Conservation (phyloP, 1,284 basidiomycete genomes). For the Tilletia indica region DNA sequence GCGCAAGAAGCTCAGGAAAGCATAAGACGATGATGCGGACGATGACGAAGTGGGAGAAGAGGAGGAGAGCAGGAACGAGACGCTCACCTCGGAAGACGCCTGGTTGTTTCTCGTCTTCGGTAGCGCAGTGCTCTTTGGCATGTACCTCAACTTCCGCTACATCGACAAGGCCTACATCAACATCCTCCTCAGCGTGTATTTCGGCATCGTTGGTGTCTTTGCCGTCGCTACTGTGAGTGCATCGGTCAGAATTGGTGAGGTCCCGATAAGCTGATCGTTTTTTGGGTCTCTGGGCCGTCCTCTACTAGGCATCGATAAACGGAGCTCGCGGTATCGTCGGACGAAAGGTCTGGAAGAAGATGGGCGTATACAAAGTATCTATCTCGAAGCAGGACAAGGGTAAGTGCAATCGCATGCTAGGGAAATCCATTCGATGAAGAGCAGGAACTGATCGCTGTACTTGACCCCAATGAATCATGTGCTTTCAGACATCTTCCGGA, state of each 20-base stretch:
- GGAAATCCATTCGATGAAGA: background rate
- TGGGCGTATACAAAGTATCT: constrained; percentile 31
- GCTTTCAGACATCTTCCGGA: constrained; percentile 9
- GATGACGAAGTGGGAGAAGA: constrained; percentile 41
- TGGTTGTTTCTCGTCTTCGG: constrained; percentile 53
- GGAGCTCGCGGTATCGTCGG: constrained; percentile 26
- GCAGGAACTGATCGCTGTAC: background rate
- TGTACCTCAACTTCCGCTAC: constrained; percentile 52
- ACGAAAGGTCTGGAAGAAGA: constrained; percentile 34
- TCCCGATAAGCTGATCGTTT: too few species aligned
- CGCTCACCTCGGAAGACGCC: constrained; percentile 46
- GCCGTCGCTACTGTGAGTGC: constrained; percentile 38
- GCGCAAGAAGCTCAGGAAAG: constrained; percentile 31
- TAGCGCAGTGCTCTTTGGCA: constrained; percentile 42
- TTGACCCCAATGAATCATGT: too few species aligned
- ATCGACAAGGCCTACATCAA: constrained; percentile 49
- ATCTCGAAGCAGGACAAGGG: constrained; percentile 34
- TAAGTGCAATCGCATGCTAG: background rate
- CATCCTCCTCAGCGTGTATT: constrained; percentile 48
- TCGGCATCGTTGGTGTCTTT: constrained; percentile 45
- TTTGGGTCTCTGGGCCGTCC: too few species aligned
- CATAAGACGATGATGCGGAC: constrained; percentile 32
- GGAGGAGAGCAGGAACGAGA: constrained; percentile 30
- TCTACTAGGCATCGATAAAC: constrained; percentile 4
- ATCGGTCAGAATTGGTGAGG: too few species aligned